phyloP scores from a whole-genome alignment of 306 rosid species.

The Morella rubra region DNA sequence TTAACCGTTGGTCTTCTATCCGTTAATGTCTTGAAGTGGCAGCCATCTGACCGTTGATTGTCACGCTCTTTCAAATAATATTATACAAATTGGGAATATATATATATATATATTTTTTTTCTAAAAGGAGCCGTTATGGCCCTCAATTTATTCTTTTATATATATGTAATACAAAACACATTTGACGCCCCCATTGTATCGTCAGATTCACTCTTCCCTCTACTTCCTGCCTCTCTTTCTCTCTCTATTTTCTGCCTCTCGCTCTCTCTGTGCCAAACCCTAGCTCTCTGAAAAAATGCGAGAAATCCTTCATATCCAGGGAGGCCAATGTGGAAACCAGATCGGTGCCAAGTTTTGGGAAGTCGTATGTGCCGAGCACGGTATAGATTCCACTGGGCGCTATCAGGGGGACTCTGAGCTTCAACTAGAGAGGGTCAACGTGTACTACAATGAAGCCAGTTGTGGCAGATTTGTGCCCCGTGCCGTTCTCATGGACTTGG shows the following conservation, averaged over 20 bases:
- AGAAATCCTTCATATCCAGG: constrained; percentile 48
- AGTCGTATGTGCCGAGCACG: constrained; percentile 35
- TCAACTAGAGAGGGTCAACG: constrained; percentile 45
- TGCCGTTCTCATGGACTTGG: constrained; percentile 49
- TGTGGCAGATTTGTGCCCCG: constrained; percentile 43
- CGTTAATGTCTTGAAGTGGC: background rate
- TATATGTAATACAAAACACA: too few relatives aligned
- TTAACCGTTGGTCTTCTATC: constrained; percentile 7
- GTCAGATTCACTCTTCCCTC: background rate
- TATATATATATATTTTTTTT: too few relatives aligned
- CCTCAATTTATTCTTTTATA: background rate
- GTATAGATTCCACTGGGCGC: constrained; percentile 45
- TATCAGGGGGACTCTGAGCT: constrained; percentile 40
- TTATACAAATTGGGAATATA: too few relatives aligned
- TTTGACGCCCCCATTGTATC: too few relatives aligned
- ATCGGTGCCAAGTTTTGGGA: too few relatives aligned
- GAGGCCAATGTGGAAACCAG: constrained; percentile 50
- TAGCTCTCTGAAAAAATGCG: constrained; percentile 22
- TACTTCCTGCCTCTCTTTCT: background rate
- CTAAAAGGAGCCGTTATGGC: background rate
- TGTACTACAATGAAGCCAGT: constrained; percentile 48
- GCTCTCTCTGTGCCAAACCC: background rate
- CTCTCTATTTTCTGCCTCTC: background rate
- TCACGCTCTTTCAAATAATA: background rate
- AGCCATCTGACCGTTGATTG: background rate